A percentile compares a stretch with the other conserved stretches of the same genome.
Conservation (phyloP, 1,139 yeast species). For the Candida dubliniensis region DNA sequence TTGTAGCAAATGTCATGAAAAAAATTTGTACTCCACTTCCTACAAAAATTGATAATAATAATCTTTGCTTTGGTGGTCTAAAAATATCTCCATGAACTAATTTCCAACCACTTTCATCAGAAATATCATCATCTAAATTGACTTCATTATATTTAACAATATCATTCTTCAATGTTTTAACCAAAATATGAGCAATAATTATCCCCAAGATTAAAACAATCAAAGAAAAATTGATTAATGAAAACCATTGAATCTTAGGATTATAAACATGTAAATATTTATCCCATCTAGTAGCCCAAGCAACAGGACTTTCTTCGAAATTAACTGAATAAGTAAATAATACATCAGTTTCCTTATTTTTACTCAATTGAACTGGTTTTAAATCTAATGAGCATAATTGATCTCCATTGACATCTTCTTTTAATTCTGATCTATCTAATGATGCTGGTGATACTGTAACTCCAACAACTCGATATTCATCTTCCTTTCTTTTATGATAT, state of each 20-base stretch:
- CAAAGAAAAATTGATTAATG: constrained; percentile 79
- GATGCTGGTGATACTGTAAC: constrained; percentile 75
- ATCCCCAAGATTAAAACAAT: constrained; percentile 76
- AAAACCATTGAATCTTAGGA: constrained; percentile 95
- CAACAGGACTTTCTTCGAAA: constrained; percentile 67
- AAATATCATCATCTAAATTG: constrained; percentile 80
- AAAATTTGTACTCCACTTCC: constrained; percentile 90
- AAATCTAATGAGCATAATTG: constrained; percentile 38
- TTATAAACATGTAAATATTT: constrained; percentile 88
- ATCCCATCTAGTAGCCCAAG: constrained; percentile 99
- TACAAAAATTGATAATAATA: constrained; percentile 73
- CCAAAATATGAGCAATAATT: constrained; percentile 76
- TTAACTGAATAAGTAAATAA: constrained; percentile 47
- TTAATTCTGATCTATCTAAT: constrained; percentile 42
- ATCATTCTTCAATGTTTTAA: constrained; percentile 81
- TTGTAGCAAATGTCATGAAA: constrained; percentile 71
- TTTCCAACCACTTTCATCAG: constrained; percentile 98
- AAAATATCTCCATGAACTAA: constrained; percentile 93
- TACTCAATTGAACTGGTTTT: constrained; percentile 29
- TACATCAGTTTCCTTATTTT: constrained; percentile 33
- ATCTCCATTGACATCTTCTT: constrained; percentile 24
- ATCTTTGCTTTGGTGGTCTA: constrained; percentile 72
- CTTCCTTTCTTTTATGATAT: constrained; percentile 74
- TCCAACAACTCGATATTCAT: constrained; percentile 85
- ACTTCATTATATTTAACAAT: constrained; percentile 87